Conservation (phyloP, 2,329 filamentous ascomycete species). For the Ceratocystiopsis minuta region DNA sequence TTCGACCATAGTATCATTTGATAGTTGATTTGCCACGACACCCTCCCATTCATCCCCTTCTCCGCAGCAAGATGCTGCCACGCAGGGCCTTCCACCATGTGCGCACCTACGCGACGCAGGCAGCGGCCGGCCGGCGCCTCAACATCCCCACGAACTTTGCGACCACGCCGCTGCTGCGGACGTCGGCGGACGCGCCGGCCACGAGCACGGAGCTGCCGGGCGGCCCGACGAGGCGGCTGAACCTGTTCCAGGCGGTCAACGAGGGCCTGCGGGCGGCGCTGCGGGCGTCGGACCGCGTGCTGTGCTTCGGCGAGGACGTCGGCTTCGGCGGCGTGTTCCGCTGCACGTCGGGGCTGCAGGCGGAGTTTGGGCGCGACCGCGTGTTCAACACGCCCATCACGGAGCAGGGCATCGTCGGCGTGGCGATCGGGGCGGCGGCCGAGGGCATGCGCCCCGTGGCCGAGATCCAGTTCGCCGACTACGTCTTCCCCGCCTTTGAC, state of each 20-base stretch:
- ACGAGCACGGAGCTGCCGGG: conserved; percentile 52
- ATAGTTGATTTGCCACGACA: no score
- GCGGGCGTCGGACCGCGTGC: conserved; percentile 63
- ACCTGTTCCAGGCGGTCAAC: conserved; percentile 88
- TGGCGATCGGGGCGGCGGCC: conserved; percentile 75
- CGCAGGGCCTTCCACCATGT: not conserved
- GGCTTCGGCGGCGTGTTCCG: conserved; percentile 94
- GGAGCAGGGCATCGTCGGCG: conserved; percentile 88
- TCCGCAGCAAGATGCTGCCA: not conserved
- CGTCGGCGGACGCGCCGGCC: conserved; percentile 58
- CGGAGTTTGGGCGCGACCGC: conserved; percentile 69
- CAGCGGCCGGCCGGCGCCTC: conserved; percentile 41
- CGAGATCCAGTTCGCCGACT: conserved; percentile 92
- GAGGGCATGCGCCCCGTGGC: conserved; percentile 86
- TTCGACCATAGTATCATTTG: no score
- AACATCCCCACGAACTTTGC: conserved; percentile 82
- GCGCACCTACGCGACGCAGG: conserved; percentile 7
- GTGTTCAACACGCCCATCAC: conserved; percentile 94
- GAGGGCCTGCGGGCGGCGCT: conserved; percentile 71
- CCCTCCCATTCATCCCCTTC: no score
- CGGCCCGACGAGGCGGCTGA: conserved; percentile 65
- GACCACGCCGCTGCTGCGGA: conserved; percentile 62
- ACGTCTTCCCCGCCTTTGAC: conserved; percentile 83
- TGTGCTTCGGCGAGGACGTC: conserved; percentile 93
- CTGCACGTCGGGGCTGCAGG: conserved; percentile 77